Percentiles rank a stretch among this genome's conserved stretches.
These are phyloP conservation scores for Apiospora arundinis DNA, from an alignment of 2,329 filamentous ascomycete genomes.

Conservation along the genomic window DNA sequence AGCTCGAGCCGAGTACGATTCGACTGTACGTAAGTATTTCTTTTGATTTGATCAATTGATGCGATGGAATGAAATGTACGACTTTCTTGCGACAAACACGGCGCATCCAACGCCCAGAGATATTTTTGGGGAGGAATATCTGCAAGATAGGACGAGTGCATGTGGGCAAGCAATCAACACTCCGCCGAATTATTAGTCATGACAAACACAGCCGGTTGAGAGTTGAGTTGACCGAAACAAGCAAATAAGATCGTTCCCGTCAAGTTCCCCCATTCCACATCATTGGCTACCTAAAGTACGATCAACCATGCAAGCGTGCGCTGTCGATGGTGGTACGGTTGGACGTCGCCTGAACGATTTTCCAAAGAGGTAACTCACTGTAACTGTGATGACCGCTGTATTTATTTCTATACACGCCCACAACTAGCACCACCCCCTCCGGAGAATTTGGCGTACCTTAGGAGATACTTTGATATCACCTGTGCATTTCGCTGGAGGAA, in stretches of 20 bases:
- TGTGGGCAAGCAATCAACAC: not conserved
- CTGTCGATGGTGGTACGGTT: conserved; percentile 15
- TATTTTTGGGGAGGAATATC: not conserved
- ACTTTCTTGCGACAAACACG: not conserved
- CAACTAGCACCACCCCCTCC: not conserved
- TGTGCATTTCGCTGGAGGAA: too few species aligned
- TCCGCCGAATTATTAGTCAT: not conserved
- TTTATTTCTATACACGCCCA: not conserved
- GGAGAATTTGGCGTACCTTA: not conserved
- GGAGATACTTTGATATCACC: too few species aligned
- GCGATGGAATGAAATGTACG: not conserved
- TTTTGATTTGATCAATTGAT: not conserved
- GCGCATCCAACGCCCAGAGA: not conserved
- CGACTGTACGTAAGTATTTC: not conserved
- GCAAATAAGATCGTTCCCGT: conserved; percentile 16
- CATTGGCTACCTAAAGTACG: conserved; percentile 3
- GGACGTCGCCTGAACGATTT: not conserved
- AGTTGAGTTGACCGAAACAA: not conserved
- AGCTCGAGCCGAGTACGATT: not conserved
- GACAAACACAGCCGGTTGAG: not conserved
- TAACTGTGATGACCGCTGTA: conserved; percentile 1
- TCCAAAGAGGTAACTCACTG: not conserved
- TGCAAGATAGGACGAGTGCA: not conserved
- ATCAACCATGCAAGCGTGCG: conserved; percentile 6
- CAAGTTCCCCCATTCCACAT: not conserved